phyloP scores from a whole-genome alignment of 2,329 filamentous ascomycete genomes.

The Sporothrix pseudoabietina region DNA sequence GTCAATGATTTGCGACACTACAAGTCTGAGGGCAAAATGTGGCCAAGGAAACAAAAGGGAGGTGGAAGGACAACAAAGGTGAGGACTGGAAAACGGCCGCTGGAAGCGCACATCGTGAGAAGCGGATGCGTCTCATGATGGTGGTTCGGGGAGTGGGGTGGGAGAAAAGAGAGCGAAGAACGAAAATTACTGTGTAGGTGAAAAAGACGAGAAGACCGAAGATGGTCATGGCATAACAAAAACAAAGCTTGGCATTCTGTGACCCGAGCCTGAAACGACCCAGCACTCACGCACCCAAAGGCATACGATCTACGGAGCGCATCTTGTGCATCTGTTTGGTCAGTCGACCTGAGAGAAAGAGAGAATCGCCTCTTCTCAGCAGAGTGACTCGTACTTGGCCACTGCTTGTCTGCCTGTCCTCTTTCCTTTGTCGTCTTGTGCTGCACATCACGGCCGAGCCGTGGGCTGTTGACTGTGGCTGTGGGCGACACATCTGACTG shows the following conservation, averaged over 20 bases:
- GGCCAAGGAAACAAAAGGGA: conserved; percentile 9
- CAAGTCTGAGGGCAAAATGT: conserved; percentile 23
- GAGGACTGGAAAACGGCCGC: background rate
- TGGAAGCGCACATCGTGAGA: conserved; percentile 8
- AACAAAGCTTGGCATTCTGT: conserved; percentile 24
- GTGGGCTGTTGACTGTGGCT: background rate
- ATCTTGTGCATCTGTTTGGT: background rate
- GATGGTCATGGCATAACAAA: conserved; percentile 18
- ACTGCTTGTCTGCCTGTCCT: conserved; percentile 2
- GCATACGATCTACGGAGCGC: conserved; percentile 22
- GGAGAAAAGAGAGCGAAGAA: background rate
- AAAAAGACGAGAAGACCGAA: background rate
- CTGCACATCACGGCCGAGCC: conserved; percentile 17
- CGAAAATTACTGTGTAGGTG: background rate
- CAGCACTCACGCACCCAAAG: conserved; percentile 4
- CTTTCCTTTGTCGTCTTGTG: conserved; percentile 1
- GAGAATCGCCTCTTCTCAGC: background rate
- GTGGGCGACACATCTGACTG: background rate
- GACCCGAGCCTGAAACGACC: conserved; percentile 18
- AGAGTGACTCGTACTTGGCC: background rate
- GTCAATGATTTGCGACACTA: conserved; percentile 27
- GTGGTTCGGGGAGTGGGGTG: conserved; percentile 8
- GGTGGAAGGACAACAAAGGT: background rate
- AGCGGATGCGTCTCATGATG: conserved; percentile 26
- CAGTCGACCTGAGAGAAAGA: background rate